Conservation (phyloP, 345 rosid species). For the Acer saccharum region DNA sequence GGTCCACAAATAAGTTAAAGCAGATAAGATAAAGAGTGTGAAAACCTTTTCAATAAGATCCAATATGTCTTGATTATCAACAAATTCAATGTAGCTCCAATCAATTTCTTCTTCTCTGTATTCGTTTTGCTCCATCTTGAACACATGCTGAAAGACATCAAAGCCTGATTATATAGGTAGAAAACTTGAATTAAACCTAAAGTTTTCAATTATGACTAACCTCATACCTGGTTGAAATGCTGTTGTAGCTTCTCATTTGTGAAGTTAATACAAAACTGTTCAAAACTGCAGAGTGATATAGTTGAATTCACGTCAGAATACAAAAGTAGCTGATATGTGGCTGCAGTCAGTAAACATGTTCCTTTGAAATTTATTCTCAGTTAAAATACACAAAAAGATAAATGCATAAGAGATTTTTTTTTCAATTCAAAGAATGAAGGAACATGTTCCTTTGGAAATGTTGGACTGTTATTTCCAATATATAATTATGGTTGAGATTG, state of each 20-base stretch:
- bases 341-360: background rate
- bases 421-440: background rate
- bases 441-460: background rate
- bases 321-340: background rate
- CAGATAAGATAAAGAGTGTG: slow-evolving; percentile 12
- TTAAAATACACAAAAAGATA: no score
- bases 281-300: slow-evolving; percentile 59
- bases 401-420: background rate
- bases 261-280: slow-evolving; percentile 89
- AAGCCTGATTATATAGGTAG: slow-evolving; percentile 35
- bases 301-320: slow-evolving; percentile 13
- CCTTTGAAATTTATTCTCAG: slow-evolving; percentile 4
- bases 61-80: slow-evolving; percentile 88
- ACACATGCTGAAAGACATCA: slow-evolving; percentile 67
- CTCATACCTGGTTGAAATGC: slow-evolving; percentile 97
- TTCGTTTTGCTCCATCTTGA: slow-evolving; percentile 86
- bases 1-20: slow-evolving; percentile 3
- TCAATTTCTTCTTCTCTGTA: slow-evolving; percentile 75
- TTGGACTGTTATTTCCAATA: background rate
- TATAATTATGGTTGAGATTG: background rate
- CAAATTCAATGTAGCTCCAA: slow-evolving; percentile 86
- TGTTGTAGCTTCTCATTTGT: slow-evolving; percentile 96
- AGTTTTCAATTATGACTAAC: slow-evolving; percentile 44
- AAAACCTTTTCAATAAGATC: slow-evolving; percentile 91
- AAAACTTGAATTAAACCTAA: slow-evolving; percentile 20